Percentiles rank a stretch among this genome's conserved stretches.
These are phyloP conservation scores for Termitomyces sp. DNA, from an alignment of 768 basidiomycete genomes.

Conservation along the genomic window DNA sequence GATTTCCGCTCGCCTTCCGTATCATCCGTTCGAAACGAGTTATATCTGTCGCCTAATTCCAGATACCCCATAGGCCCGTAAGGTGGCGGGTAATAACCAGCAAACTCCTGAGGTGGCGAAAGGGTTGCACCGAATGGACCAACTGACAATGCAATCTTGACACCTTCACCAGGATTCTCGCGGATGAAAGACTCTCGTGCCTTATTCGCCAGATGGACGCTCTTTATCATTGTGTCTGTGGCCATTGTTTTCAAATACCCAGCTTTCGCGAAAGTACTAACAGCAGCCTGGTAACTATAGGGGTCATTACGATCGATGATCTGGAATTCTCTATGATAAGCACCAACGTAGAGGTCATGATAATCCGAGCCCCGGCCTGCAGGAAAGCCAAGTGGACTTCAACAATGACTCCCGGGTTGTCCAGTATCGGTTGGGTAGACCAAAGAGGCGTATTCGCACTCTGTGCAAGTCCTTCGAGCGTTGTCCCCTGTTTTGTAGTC, in stretches of 20 bases:
- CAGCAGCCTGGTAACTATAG: slow-evolving; percentile 61
- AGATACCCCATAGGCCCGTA: slow-evolving; percentile 53
- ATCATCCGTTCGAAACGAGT: slow-evolving; percentile 31
- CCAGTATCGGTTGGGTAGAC: slow-evolving; percentile 59
- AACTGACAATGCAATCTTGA: slow-evolving; percentile 60
- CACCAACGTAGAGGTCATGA: slow-evolving; percentile 62
- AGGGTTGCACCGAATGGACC: slow-evolving; percentile 73
- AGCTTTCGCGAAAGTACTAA: slow-evolving; percentile 43
- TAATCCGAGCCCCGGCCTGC: slow-evolving; percentile 56
- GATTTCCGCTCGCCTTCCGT: slow-evolving; percentile 29
- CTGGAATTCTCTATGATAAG: not conserved
- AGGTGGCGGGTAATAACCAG: slow-evolving; percentile 70
- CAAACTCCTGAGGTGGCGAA: slow-evolving; percentile 63
- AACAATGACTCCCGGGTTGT: slow-evolving; percentile 48
- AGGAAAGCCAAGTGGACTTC: slow-evolving; percentile 59
- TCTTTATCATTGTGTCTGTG: slow-evolving; percentile 40
- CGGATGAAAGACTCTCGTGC: slow-evolving; percentile 30
- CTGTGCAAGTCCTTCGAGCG: slow-evolving; percentile 46
- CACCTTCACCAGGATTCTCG: slow-evolving; percentile 17
- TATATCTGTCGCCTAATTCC: slow-evolving; percentile 28
- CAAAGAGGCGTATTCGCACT: slow-evolving; percentile 55
- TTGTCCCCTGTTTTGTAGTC: slow-evolving; percentile 45
- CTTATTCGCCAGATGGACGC: slow-evolving; percentile 44
- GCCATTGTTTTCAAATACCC: slow-evolving; percentile 43
- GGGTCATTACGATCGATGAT: not conserved